Conservation (phyloP, 257 asterid species). For the Solanum dulcamara region DNA sequence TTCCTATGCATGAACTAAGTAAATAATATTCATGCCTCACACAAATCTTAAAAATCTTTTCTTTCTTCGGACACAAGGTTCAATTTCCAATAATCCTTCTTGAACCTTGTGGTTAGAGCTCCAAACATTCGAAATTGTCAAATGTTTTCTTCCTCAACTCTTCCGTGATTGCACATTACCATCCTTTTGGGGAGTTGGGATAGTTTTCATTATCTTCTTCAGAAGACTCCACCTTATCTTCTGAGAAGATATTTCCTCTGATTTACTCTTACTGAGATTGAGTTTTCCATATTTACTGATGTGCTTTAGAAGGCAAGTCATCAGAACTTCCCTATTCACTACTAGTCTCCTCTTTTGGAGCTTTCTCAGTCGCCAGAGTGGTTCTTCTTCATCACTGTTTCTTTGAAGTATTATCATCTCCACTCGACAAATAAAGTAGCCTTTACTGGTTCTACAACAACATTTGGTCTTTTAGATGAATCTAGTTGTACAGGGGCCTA, state of each 20-base stretch:
- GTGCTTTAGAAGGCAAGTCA: too few relatives aligned
- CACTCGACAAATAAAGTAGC: too few relatives aligned
- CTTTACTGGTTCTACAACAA: neutral
- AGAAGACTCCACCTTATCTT: neutral
- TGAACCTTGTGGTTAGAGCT: neutral
- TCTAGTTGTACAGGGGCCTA: neutral
- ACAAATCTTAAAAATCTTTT: neutral
- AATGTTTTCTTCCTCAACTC: too few relatives aligned
- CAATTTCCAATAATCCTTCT: neutral
- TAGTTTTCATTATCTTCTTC: too few relatives aligned
- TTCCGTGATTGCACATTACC: too few relatives aligned
- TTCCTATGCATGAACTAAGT: neutral
- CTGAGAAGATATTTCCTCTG: neutral
- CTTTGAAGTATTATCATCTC: neutral
- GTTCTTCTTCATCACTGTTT: neutral
- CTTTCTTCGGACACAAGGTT: neutral
- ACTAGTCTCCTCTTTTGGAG: neutral
- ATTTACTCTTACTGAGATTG: neutral
- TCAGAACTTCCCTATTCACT: neutral
- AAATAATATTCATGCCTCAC: neutral
- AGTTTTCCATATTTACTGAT: neutral
- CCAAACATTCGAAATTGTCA: neutral
- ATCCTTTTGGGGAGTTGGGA: too few relatives aligned
- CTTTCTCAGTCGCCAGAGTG: neutral
- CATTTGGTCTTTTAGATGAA: too few relatives aligned